Conservation (phyloP, 257 asterid genomes). For the Fraxinus quadrangulata region DNA sequence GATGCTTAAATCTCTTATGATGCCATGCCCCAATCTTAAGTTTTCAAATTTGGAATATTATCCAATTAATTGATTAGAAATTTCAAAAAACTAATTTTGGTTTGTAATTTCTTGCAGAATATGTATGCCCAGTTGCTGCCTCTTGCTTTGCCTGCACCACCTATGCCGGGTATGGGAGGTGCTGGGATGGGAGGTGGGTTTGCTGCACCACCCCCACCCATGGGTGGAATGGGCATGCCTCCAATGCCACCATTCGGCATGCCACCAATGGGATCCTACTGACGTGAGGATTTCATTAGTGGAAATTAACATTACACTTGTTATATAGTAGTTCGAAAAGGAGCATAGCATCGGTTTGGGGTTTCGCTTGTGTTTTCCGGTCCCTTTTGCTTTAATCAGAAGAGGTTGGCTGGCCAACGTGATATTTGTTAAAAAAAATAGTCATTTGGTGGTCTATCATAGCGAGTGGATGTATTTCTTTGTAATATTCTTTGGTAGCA, state of each 20-base stretch:
- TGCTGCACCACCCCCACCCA: slow-evolving; percentile 47
- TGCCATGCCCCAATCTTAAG: background rate
- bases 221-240: slow-evolving; percentile 67
- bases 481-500: slow-evolving; percentile 60
- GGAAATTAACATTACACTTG: slow-evolving; percentile 14
- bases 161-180: slow-evolving; percentile 61
- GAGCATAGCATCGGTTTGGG: slow-evolving; percentile 6
- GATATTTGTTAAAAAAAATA: slow-evolving; percentile 31
- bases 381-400: slow-evolving; percentile 13
- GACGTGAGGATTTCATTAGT: slow-evolving; percentile 8
- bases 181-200: slow-evolving; percentile 60
- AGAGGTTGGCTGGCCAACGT: slow-evolving; percentile 20
- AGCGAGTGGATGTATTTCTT: slow-evolving; percentile 40
- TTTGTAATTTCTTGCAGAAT: slow-evolving; percentile 40
- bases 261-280: slow-evolving; percentile 65
- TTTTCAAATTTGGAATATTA: background rate
- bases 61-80: background rate
- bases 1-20: background rate
- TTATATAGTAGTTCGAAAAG: background rate
- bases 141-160: slow-evolving; percentile 61
- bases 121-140: slow-evolving; percentile 62
- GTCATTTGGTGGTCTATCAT: slow-evolving; percentile 26
- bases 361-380: slow-evolving; percentile 20
- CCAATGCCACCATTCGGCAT: slow-evolving; percentile 60
- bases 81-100: slow-evolving; percentile 4